A percentile compares a stretch with the other conserved stretches of the same genome.
phyloP scores from a whole-genome alignment of 1,139 yeast species.

The Lodderomyces parapsilosis region DNA sequence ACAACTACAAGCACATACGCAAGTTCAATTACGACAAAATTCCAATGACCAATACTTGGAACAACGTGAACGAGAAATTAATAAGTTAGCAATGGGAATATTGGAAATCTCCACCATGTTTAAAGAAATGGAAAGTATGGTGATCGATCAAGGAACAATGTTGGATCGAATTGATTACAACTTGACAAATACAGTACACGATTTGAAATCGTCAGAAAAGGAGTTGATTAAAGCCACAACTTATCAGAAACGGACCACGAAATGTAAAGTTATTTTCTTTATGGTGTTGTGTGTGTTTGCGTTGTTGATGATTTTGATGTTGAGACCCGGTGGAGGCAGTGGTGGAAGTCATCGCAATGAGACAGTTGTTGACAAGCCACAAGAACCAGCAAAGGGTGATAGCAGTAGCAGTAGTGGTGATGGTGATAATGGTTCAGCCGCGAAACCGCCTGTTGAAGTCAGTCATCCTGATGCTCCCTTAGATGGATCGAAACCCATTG shows the following conservation, averaged over 20 bases:
- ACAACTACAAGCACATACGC: slow-evolving; percentile 35
- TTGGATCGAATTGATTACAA: slow-evolving; percentile 93
- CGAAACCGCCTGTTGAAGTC: slow-evolving; percentile 10
- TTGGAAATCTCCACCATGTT: slow-evolving; percentile 90
- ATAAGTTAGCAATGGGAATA: slow-evolving; percentile 89
- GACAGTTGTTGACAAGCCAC: slow-evolving; percentile 24
- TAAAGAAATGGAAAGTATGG: slow-evolving; percentile 87
- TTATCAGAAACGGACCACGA: slow-evolving; percentile 86
- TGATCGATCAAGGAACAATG: slow-evolving; percentile 93
- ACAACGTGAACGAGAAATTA: slow-evolving; percentile 86
- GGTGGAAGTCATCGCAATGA: slow-evolving; percentile 10
- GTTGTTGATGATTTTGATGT: slow-evolving; percentile 65
- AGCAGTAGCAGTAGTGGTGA: slow-evolving; percentile 1
- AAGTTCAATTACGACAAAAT: slow-evolving; percentile 28
- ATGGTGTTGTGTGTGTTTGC: slow-evolving; percentile 70
- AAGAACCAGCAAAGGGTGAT: neutral
- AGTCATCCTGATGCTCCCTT: slow-evolving; percentile 7
- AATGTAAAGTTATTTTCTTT: slow-evolving; percentile 82
- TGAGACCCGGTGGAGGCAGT: slow-evolving; percentile 52
- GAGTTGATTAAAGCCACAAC: slow-evolving; percentile 74
- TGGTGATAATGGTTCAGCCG: slow-evolving; percentile 4
- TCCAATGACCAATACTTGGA: slow-evolving; percentile 47
- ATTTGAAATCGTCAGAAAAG: slow-evolving; percentile 72
- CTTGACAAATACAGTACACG: slow-evolving; percentile 72
- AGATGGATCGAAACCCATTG: slow-evolving; percentile 1